Evolutionary conservation across 192 early-diverging fungal genomes (phyloP).

Genomic region (Backusella westeae): DNA sequence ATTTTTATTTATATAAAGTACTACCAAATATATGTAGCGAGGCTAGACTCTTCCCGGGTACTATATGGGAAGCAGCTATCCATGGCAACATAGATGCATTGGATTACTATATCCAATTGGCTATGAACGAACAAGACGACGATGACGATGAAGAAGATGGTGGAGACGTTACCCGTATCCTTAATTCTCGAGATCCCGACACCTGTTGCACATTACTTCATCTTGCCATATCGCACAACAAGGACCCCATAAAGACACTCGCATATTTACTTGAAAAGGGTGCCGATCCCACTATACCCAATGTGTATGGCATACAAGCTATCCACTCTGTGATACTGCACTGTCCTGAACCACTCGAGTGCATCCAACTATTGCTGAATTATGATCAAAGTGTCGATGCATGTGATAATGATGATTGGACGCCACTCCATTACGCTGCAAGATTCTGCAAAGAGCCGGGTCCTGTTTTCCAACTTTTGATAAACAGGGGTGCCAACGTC

Average conservation of each 20-base stretch:
- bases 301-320: background rate
- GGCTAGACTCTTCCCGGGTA: background rate
- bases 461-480: background rate
- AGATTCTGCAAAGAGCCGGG: background rate
- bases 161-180: background rate
- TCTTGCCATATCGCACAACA: background rate
- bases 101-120: background rate
- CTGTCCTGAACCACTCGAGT: background rate
- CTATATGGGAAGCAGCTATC: background rate
- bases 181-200: background rate
- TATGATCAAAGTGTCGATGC: background rate
- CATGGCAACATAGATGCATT: background rate
- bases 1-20: background rate
- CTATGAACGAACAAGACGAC: background rate
- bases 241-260: background rate
- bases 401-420: background rate
- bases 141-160: background rate
- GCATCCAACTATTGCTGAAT: background rate
- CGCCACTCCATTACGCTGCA: background rate
- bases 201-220: background rate
- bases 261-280: background rate
- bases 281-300: background rate
- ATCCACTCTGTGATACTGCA: background rate
- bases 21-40: background rate
- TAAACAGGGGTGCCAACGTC: background rate